Base-by-base conservation (phyloP, 108 stramenopile genomes). In the Schizochytrium sp. region DNA sequence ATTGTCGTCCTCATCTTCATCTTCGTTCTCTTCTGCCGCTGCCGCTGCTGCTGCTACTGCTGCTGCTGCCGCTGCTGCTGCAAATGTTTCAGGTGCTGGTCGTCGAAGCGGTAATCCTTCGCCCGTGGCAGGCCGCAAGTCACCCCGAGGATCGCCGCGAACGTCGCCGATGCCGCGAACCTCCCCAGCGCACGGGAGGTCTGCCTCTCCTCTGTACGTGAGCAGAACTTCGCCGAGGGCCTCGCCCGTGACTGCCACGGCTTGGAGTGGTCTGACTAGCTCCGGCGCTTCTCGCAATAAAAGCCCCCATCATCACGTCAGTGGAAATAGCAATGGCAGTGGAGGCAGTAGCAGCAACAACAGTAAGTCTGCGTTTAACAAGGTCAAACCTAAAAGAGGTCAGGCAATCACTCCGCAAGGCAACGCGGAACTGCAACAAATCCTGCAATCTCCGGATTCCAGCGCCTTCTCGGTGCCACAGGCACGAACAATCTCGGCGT, bases 101-200 rank as follows among this genome's bases (percentile, higher is more conserved):
- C 28, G 40, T 38, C 64, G 53, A 53, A 55, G 76, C 40, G 76
- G 76, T 47, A 55, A 49, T 83, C 76, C 76, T 40, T 49, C 53
- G 76, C 76, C 76, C 47, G 53, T 83, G 2, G n/a, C n/a, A 13
- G 50, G 76, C 76, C 47, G 53, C 50, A 55, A 49, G 47, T 83
- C 76, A 2, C 76, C 76, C 50, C 76, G 76, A 42, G 55, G 47
- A 13, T 83, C 76, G 76, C 76, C 76, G 28, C 5, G 76, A 7
- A 83, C 76, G 8, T 55, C 50, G 8, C 76, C 76, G 28, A 49
- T 83, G 76, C 76, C 76, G 5, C 47, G 53, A 5, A 83, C 47
- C n/a, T 83, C 76, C 53, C 76, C 76, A n/a, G 76, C 76, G 3
- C 76, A 83, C 28, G 76, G 76, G 10, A 47, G 76, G 28, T 10